These are phyloP conservation scores for Pseudogymnoascus sp. DNA, from an alignment of 2,329 filamentous ascomycete species.

Conservation along the genomic window DNA sequence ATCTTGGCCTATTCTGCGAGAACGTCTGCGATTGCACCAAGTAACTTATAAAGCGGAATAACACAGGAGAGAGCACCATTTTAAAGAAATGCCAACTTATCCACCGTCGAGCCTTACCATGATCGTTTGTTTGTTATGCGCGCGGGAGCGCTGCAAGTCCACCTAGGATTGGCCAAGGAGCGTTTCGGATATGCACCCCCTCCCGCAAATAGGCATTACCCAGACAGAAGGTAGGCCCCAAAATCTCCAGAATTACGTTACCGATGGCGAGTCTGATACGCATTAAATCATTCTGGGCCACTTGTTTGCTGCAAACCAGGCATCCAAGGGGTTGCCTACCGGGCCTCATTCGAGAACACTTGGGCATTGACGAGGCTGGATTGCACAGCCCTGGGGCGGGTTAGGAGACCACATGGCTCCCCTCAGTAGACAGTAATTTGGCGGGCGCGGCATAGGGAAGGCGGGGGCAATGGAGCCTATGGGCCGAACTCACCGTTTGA, in stretches of 20 bases:
- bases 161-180: background rate
- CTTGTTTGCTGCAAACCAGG: background rate
- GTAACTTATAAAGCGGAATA: background rate
- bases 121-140: background rate
- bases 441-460: background rate
- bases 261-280: background rate
- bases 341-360: background rate
- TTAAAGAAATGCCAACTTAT: background rate
- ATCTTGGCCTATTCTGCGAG: background rate
- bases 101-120: background rate
- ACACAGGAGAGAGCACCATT: background rate
- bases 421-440: background rate
- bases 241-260: background rate
- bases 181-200: conserved; percentile 5
- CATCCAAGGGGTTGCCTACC: background rate
- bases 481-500: background rate
- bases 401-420: background rate
- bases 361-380: background rate
- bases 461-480: background rate
- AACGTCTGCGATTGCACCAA: background rate
- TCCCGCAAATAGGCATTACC: background rate
- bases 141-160: background rate
- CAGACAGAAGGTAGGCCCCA: background rate
- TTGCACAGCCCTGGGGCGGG: background rate
- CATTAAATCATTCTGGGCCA: background rate